Evolutionary conservation across 2,329 filamentous ascomycete genomes (phyloP).

Genomic region (Trichoderma sp.): DNA sequence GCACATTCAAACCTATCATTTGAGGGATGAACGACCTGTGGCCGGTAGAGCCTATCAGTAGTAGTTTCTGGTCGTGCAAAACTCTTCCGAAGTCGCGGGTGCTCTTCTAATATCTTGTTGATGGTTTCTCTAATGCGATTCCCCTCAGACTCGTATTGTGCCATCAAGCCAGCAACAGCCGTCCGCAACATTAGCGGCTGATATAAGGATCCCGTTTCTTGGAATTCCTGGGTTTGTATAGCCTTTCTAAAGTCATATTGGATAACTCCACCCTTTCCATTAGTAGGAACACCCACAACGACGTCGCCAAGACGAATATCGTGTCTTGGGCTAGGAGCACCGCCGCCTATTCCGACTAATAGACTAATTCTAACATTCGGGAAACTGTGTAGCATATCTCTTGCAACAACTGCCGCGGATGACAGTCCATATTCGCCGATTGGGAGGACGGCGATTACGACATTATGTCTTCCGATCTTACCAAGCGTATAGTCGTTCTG

Average conservation of each 20-base stretch:
- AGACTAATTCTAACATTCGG: neutral
- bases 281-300: accelerated
- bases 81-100: accelerated
- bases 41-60: accelerated
- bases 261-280: neutral
- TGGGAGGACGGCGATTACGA: neutral
- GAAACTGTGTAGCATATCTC: neutral
- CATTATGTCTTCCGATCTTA: neutral
- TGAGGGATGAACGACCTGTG: neutral
- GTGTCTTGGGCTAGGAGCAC: neutral
- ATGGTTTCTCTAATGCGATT: accelerated
- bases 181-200: neutral
- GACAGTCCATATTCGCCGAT: neutral
- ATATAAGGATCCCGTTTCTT: neutral
- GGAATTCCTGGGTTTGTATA: neutral
- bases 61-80: accelerated
- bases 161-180: accelerated
- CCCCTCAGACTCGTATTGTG: neutral
- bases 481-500: neutral
- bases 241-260: neutral
- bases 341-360: neutral
- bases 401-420: neutral
- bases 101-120: accelerated
- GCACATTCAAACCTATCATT: too few relatives aligned
- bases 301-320: neutral